Conservation (phyloP, 2,329 filamentous ascomycete species). For the Microcera coccophila region DNA sequence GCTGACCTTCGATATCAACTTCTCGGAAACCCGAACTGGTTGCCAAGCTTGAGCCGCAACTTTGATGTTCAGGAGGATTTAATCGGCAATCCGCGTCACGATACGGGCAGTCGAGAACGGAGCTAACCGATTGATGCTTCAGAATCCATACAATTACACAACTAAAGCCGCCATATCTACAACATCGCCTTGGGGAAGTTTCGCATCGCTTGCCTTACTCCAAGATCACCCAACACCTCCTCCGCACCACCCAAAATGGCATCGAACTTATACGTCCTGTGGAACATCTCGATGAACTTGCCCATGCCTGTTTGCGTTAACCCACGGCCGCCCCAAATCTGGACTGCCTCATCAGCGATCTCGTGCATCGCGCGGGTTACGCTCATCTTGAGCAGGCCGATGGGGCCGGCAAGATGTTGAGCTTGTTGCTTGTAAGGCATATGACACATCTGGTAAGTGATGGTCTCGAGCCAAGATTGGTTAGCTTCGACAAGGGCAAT, state of each 20-base stretch:
- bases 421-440: conserved; percentile 77
- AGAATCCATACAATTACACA: no score
- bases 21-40: no score
- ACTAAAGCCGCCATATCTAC: conserved; percentile 38
- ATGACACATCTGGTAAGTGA: conserved; percentile 84
- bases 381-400: conserved; percentile 77
- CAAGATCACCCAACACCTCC: conserved; percentile 76
- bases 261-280: conserved; percentile 79
- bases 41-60: no score
- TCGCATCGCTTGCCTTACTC: conserved; percentile 79
- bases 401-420: conserved; percentile 71
- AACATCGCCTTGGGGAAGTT: conserved; percentile 81
- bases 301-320: conserved; percentile 83
- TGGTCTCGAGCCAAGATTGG: conserved; percentile 79
- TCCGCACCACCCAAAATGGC: conserved; percentile 76
- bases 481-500: conserved; percentile 77
- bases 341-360: conserved; percentile 76
- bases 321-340: conserved; percentile 81
- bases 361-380: conserved; percentile 74
- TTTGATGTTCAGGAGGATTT: no score
- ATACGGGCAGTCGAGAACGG: no score
- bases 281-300: conserved; percentile 76
- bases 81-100: no score
- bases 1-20: no score
- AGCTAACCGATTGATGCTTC: no score